Evolutionary conservation across 768 basidiomycete species (phyloP).

Genomic region (Pleurotus platypus): DNA sequence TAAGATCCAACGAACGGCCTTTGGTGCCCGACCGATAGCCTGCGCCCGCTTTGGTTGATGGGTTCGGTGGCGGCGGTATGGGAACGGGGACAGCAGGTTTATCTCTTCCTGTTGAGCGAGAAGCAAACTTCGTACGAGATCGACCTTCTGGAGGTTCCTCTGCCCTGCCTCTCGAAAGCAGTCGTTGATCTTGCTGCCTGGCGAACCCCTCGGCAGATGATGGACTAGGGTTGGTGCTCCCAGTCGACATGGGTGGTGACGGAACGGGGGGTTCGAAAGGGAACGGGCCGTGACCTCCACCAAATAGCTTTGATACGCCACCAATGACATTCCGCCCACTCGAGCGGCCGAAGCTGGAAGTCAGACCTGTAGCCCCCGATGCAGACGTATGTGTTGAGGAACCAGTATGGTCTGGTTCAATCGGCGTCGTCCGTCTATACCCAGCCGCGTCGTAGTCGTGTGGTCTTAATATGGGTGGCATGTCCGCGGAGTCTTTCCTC

Average conservation of each 20-base stretch:
- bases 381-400: constrained; percentile 5
- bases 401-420: constrained; percentile 7
- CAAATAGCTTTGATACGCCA: constrained; percentile 28
- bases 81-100: constrained; percentile 3
- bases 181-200: constrained; percentile 8
- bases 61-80: constrained; percentile 24
- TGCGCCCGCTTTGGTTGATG: constrained; percentile 13
- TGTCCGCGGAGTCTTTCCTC: not conserved
- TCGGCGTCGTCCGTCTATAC: not conserved
- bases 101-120: not conserved
- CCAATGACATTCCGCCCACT: constrained; percentile 35
- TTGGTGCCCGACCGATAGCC: constrained; percentile 47
- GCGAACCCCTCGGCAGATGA: constrained; percentile 1
- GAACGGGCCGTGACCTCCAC: constrained; percentile 54
- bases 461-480: not conserved
- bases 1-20: constrained; percentile 70
- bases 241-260: constrained; percentile 34
- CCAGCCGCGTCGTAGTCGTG: not conserved
- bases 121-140: not conserved
- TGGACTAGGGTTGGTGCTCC: constrained; percentile 9
- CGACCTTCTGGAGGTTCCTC: not conserved
- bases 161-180: constrained; percentile 7
- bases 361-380: constrained; percentile 30
- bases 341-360: constrained; percentile 58
- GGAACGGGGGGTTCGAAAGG: constrained; percentile 68